Conservation (phyloP, 2,329 filamentous ascomycete species). For the Penicillium brasilianum region DNA sequence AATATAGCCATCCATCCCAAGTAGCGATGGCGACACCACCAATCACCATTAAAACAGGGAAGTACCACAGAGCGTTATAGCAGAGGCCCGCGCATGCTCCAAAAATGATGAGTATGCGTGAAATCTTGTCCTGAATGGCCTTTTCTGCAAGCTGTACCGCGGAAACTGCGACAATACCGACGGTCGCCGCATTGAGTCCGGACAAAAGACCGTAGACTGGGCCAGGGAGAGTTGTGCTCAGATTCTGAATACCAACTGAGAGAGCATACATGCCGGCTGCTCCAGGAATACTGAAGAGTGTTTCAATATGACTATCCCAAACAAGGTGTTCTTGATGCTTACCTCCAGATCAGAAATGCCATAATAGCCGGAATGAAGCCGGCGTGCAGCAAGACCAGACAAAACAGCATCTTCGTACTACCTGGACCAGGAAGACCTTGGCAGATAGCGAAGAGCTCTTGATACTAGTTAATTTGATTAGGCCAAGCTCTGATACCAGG, state of each 20-base stretch:
- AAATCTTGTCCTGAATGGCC: slow-evolving; percentile 68
- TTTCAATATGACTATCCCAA: slow-evolving; percentile 1
- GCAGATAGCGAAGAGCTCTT: slow-evolving; percentile 72
- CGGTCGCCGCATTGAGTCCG: slow-evolving; percentile 72
- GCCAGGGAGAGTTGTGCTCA: slow-evolving; percentile 63
- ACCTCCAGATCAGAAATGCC: slow-evolving; percentile 69
- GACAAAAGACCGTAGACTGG: slow-evolving; percentile 72
- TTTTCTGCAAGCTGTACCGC: slow-evolving; percentile 71
- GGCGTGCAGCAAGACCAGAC: slow-evolving; percentile 67
- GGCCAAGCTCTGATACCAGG: too few relatives aligned
- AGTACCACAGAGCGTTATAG: slow-evolving; percentile 78
- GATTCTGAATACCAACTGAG: slow-evolving; percentile 66
- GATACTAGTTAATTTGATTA: slow-evolving; percentile 57
- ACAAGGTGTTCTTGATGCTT: slow-evolving; percentile 15
- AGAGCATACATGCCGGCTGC: slow-evolving; percentile 73
- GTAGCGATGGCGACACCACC: slow-evolving; percentile 60
- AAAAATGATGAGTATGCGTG: slow-evolving; percentile 67
- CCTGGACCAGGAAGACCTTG: slow-evolving; percentile 71
- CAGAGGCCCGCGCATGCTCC: slow-evolving; percentile 68
- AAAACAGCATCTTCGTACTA: slow-evolving; percentile 74
- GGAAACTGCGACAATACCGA: slow-evolving; percentile 73
- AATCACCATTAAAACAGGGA: slow-evolving; percentile 65
- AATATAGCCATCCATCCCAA: slow-evolving; percentile 62
- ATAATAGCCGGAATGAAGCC: slow-evolving; percentile 64
- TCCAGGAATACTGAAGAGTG: slow-evolving; percentile 62